Base-by-base conservation (phyloP, 1,284 basidiomycete genomes). In the Malassezia sp. region DNA sequence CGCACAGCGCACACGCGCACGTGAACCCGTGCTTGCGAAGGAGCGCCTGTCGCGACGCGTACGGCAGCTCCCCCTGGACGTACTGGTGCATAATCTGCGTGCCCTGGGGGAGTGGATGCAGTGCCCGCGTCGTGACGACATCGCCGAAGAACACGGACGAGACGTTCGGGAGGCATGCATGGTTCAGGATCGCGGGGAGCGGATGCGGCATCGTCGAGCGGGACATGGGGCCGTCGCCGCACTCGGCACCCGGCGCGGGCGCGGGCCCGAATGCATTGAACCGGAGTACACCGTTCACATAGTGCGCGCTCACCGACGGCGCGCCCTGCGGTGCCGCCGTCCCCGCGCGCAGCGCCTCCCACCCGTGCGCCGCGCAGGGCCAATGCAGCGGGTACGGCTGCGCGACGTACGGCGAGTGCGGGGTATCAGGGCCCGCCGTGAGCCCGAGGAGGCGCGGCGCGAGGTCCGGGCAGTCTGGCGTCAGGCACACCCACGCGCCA, bases 81-180 rank as follows among this genome's bases (percentile, higher is more conserved):
- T 70, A 70, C 42, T 63, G 63, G 46, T 70, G 67, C 52, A 61
- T 56, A 54, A 70, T 65, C 53, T 70, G 63, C 11, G 59, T 63
- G 9, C 65, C 65, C 23, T 47, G 41, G 9, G 40, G 37, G n/a
- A 70, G 51, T 9, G 52, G 49, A 26, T 59, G 57, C 21, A 70
- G 49, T 1, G 67, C 61, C 15, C 62, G 56, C 18, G 65, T 67
- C 26, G 60, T 57, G 38, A 70, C 61, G 31, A 65, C 50, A 35
- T 68, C 59, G 45, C 63, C 63, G 24, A 67, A 58, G 38, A 70
- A 70, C 10, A 67, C 60, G 3, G 63, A 64, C 5, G 63, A 68
- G 21, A 65, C 67, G 45, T 65, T 70, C 37, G 67, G 67, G 10
- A 65, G 42, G 29, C 67, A 70, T 0, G 61, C 56, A 39, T 70